Base-by-base conservation (phyloP, 257 asterid genomes). In the Gentiana dahurica region DNA sequence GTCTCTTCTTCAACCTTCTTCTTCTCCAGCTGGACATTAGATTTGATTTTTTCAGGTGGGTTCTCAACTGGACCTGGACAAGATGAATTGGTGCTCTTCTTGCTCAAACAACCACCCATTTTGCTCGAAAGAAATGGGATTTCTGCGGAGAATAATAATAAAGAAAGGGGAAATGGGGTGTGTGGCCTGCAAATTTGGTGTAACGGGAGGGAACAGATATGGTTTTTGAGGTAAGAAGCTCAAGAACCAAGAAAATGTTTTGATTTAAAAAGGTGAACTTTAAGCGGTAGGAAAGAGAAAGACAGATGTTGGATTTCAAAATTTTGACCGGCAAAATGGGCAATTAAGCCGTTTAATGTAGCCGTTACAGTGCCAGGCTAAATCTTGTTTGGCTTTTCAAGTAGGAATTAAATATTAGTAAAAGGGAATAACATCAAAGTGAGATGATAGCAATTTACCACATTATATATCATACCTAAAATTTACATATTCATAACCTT, bases 31-130 rank as follows among this genome's bases (percentile, higher is more conserved):
- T 54, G 79, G 60, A 74, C 45, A 33, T 65, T 74, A 4, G 78
- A 13, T 60, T 75, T 80, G 34, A 43, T 15, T 37, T 75, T 72
- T 24, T 71, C 83, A 7, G 79, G 74, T 36, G 71, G 79, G 13
- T 59, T 72, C 35, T 67, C 76, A 12, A 68, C 54, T 7, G 63
- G 64, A 12, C 55, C 48, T 1, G 81, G 67, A 59, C 81, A 47
- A 45, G 85, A 61, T 50, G 94, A 33, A 43, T 44, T 11, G 6
- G 59, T 64, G 66, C 58, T 75, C 81, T 88, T 92, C 94, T 88
- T 92, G 83, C 99, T 92, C 47, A 83, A 82, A 73, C 99, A 92
- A 66, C 74, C 66, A 24, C 99, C 99, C 99, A 92, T 92, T 74
- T 65, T 67, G 3, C 65, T 63, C 45, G 48, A 48, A 48, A 8